Evolutionary conservation across 345 rosid genomes (phyloP), one percentile per base, ranked within the genome.

Genomic region (Anastatica hierochuntica): DNA sequence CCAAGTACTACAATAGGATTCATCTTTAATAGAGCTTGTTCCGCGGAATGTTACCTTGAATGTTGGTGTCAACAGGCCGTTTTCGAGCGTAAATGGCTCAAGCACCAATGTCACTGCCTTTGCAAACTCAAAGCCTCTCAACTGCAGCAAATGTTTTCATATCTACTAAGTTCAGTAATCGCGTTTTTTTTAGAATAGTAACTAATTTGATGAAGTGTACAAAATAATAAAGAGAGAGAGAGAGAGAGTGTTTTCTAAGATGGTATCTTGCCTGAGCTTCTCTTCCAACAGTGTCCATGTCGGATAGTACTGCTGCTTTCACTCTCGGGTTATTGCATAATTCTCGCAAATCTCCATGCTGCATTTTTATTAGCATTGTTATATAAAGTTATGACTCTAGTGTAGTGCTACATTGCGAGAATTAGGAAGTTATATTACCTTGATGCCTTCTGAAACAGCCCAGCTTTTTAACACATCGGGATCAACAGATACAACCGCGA

Each of bases 41-140:
- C n/a, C n/a, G n/a, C n/a, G n/a, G n/a, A n/a, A 30, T 23, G 47
- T 46, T 70, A 73, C 99, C 97, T 92, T 92, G 21, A 88, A 77
- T 11, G 99, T 92, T 3, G 99, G 99, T 49, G 99, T 92, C 20
- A 85, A 77, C 45, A 92, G 76, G 50, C 89, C 94, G 24, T 88
- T 92, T 62, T 92, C 99, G 39, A 81, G 7, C 0, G 94, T 76
- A 67, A 88, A 81, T 8, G 95, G 89, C 60, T 92, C 97, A 1
- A 30, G 60, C 64, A 83, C 95, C 76, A 92, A 62, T n/a, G 88
- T 85, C 66, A 88, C 78, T 1, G 94, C 97, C 67, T 92, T 88
- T 12, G 73, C 97, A 68, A 85, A 85, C 74, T 92, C 99, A 17
- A 92, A 92, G 51, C 95, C 99, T 76, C 99, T 61, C 58, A 68